Percentiles rank a stretch among this genome's conserved stretches.
Evolutionary conservation across 345 rosid genomes (phyloP).

Genomic region (Boechera stricta): DNA sequence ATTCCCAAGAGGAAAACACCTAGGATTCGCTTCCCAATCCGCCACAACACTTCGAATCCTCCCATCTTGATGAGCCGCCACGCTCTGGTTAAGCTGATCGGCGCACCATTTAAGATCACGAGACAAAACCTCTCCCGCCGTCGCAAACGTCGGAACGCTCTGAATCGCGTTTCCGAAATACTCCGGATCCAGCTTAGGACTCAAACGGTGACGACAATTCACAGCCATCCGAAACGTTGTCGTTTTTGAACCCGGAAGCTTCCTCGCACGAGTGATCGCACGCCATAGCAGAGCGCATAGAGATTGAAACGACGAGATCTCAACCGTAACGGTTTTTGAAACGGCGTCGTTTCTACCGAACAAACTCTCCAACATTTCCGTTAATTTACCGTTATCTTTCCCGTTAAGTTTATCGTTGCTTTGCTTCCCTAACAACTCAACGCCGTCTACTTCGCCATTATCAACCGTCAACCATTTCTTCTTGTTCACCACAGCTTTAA

Average conservation of each 20-base stretch:
- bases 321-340: conserved; percentile 42
- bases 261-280: conserved; percentile 86
- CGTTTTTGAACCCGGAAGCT: conserved; percentile 53
- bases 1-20: conserved; percentile 91
- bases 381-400: conserved; percentile 46
- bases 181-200: conserved; percentile 65
- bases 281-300: conserved; percentile 80
- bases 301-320: conserved; percentile 91
- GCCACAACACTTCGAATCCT: conserved; percentile 54
- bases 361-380: conserved; percentile 50
- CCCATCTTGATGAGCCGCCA: conserved; percentile 61
- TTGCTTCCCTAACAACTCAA: conserved; percentile 69
- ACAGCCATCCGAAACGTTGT: conserved; percentile 97
- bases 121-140: conserved; percentile 70
- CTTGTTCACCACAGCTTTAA: conserved; percentile 67
- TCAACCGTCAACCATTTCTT: conserved; percentile 26
- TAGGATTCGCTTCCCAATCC: conserved; percentile 79
- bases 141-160: conserved; percentile 77
- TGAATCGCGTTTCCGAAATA: conserved; percentile 98
- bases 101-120: conserved; percentile 88
- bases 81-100: conserved; percentile 65
- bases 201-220: conserved; percentile 76
- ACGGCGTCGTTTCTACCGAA: conserved; percentile 48
- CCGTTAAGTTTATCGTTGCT: conserved; percentile 57
- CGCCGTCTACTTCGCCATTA: conserved; percentile 49